Conservation (phyloP, 2,329 filamentous ascomycete genomes). For the Botrytis deweyae region DNA sequence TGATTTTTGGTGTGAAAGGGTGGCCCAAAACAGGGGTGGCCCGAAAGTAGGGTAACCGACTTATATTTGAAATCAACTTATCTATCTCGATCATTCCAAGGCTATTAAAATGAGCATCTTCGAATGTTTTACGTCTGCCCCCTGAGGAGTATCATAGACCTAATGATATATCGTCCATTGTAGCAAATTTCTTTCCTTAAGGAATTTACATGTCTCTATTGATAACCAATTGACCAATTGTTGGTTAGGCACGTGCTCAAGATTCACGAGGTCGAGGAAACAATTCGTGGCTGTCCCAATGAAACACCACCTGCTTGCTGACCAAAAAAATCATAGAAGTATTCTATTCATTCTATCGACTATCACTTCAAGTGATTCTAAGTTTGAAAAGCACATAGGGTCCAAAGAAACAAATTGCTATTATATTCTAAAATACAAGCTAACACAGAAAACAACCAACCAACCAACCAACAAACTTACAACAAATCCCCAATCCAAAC, state of each 20-base stretch:
- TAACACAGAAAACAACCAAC: neutral
- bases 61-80: neutral
- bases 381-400: neutral
- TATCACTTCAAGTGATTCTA: neutral
- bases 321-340: neutral
- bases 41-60: too few relatives aligned
- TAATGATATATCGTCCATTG: neutral
- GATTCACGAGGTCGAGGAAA: neutral
- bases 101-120: neutral
- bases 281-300: neutral
- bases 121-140: neutral
- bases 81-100: neutral
- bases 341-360: neutral
- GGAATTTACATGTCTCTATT: neutral
- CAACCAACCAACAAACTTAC: neutral
- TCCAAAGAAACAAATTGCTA: neutral
- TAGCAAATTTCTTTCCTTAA: fast-evolving
- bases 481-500: neutral
- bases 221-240: neutral
- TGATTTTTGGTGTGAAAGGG: too few relatives aligned
- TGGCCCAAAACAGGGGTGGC: too few relatives aligned
- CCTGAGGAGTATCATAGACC: too few relatives aligned
- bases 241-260: neutral
- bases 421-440: neutral
- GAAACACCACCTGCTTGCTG: neutral